Percentiles rank a stretch among this genome's conserved stretches.
Evolutionary conservation across 2,329 filamentous ascomycete species (phyloP).

Genomic region (Neofusicoccum parvum): DNA sequence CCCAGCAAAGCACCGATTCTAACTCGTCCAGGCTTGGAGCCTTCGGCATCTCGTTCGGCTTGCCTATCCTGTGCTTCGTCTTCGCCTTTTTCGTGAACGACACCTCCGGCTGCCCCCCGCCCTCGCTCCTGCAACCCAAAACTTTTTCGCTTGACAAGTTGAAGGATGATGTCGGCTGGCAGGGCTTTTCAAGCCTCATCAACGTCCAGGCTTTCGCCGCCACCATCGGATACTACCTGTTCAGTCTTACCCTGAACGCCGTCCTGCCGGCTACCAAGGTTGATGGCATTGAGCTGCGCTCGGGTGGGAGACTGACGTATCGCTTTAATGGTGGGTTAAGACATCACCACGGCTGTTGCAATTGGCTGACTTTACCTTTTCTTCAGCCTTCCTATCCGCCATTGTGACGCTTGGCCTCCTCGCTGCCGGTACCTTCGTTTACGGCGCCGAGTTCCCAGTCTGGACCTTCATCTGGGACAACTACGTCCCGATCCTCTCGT

Average conservation of each 20-base stretch:
- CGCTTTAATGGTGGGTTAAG: conserved; percentile 61
- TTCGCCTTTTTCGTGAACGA: conserved; percentile 91
- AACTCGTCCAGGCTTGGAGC: conserved; percentile 66
- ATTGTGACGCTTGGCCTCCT: conserved; percentile 71
- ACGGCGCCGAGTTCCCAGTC: conserved; percentile 80
- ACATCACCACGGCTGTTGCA: neutral
- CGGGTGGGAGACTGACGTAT: conserved; percentile 77
- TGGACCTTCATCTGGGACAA: conserved; percentile 95
- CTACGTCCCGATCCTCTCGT: conserved; percentile 81
- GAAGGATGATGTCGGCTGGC: conserved; percentile 83
- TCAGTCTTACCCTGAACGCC: conserved; percentile 74
- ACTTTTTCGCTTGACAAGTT: conserved; percentile 71
- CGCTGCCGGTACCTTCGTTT: conserved; percentile 71
- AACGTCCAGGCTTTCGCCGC: conserved; percentile 71
- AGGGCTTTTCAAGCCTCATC: conserved; percentile 70
- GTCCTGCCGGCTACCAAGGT: conserved; percentile 73
- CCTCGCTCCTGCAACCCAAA: conserved; percentile 73
- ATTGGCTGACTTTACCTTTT: conserved; percentile 23
- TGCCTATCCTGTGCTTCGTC: conserved; percentile 77
- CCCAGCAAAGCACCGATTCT: neutral
- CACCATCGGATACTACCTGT: conserved; percentile 74
- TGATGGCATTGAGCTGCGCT: conserved; percentile 70
- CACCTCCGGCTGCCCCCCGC: conserved; percentile 84
- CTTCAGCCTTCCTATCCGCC: conserved; percentile 72
- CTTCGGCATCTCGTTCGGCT: conserved; percentile 73